phyloP scores from a whole-genome alignment of 306 rosid species.

The Quercus berberidifolia region DNA sequence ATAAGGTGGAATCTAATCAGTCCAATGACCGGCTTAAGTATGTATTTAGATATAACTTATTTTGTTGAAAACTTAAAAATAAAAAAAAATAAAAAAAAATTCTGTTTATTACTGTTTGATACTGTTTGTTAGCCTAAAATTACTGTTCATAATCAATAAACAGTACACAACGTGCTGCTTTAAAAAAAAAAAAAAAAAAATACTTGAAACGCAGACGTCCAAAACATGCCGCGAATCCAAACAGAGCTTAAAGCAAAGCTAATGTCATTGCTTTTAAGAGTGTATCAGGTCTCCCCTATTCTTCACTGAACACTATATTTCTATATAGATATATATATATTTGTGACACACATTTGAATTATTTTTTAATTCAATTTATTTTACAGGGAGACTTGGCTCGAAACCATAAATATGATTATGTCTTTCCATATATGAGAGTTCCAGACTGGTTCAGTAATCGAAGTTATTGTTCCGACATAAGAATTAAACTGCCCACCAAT shows the following conservation, averaged over 20 bases:
- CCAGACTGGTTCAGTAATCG: neutral
- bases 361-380: neutral
- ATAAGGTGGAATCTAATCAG: neutral
- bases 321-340: too few species aligned
- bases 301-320: neutral
- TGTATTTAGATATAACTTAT: too few species aligned
- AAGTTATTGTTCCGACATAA: neutral
- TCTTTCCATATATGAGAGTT: rapidly evolving
- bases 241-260: neutral
- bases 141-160: too few species aligned
- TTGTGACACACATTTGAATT: neutral
- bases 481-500: neutral
- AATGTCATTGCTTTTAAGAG: neutral
- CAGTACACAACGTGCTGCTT: too few species aligned
- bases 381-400: neutral
- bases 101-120: too few species aligned
- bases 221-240: too few species aligned
- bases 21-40: neutral
- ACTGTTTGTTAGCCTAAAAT: too few species aligned
- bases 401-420: neutral
- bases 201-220: too few species aligned
- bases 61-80: too few species aligned
- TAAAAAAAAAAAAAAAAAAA: too few species aligned
- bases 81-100: too few species aligned
- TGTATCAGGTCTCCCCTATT: neutral